Evolutionary conservation across 768 basidiomycete species (phyloP), one percentile per base, ranked within the genome.

Genomic region (Trametes villosa): DNA sequence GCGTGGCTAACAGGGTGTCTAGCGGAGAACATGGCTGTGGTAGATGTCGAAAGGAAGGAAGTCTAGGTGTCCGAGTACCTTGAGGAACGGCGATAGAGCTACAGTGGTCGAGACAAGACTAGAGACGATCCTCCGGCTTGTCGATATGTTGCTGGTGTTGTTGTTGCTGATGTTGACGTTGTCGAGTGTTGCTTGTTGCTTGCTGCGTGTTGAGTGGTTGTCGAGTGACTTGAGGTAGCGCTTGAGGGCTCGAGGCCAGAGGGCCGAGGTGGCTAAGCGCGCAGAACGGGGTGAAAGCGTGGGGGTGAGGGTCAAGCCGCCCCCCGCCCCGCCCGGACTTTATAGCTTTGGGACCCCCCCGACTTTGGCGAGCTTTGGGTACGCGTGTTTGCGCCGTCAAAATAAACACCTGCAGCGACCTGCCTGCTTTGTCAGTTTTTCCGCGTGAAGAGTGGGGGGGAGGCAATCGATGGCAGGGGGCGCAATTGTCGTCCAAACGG

Each of bases 401-500:
- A 50, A 50, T 30, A 36, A 3, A 30, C 30, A 33, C 49, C n/a
- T 33, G 3, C 49, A 22, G 24, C 34, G 20, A 50, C 2, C 36
- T 50, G 49, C 49, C 33, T 31, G n/a, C 31, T 50, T 50, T 50
- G 49, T 50, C 49, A 50, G n/a, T 31, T 50, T 17, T 50, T 36
- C n/a, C n/a, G n/a, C n/a, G n/a, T n/a, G n/a, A n/a, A n/a, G 17
- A 2, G 29, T 18, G 36, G 15, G 46, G 18, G 27, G 24, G 13
- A 48, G 27, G 24, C 44, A 26, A 45, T 45, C 44, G 24, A 45
- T 34, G 13, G 26, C 45, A 20, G 33, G 15, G 31, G 20, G 20
- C 11, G 33, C 49, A 4, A 49, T 49, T 49, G 48, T 49, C 13
- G 48, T 11, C 48, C 17, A 30, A 33, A n/a, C 17, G 18, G 24